Evolutionary conservation across 1,139 yeast species (phyloP), one percentile per base, ranked within the genome.

Genomic region (Yamadazyma trypodendri): DNA sequence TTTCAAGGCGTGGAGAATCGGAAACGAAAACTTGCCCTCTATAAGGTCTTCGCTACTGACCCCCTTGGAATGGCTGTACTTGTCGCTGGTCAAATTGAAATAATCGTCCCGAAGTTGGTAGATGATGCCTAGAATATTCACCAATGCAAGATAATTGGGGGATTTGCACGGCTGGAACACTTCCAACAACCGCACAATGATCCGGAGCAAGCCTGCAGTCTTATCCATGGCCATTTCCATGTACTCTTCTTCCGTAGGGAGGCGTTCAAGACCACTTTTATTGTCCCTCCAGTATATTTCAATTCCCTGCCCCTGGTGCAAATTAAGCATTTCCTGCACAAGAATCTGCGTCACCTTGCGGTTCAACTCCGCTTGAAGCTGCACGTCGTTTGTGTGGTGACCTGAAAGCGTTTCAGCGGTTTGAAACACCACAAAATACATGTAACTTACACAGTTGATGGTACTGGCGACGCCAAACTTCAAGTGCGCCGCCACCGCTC

Each of bases 291-390:
- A 89, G 58, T 81, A 83, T 16, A 89, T 72, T 50, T 89, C 97
- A 41, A 84, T 63, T 0, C 96, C 95, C 63, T 89, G 97, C 2
- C 97, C 97, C 34, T 84, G 71, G 56, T 89, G 97, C 41, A 90
- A 63, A 49, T 84, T 81, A 36, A 85, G 60, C 78, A 89, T 70
- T 51, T 89, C 96, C 39, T 83, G 84, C 41, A 76, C 67, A 43
- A 80, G 70, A 1, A 79, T 67, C 17, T 55, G 48, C 32, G 67
- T 58, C 3, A 44, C 35, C 20, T 36, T 32, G 13, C 32, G 15
- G 32, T 24, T 34, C 23, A 46, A 39, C 21, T 29, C 28, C n/a
- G 36, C 38, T 35, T 43, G 52, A 10, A 18, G 17, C 3, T 15
- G 14, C 2, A 11, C 17, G 28, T 49, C 49, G 6, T 36, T 21